Base-by-base conservation (phyloP, 495 filamentous ascomycete genomes). In the Choiromyces venosus region DNA sequence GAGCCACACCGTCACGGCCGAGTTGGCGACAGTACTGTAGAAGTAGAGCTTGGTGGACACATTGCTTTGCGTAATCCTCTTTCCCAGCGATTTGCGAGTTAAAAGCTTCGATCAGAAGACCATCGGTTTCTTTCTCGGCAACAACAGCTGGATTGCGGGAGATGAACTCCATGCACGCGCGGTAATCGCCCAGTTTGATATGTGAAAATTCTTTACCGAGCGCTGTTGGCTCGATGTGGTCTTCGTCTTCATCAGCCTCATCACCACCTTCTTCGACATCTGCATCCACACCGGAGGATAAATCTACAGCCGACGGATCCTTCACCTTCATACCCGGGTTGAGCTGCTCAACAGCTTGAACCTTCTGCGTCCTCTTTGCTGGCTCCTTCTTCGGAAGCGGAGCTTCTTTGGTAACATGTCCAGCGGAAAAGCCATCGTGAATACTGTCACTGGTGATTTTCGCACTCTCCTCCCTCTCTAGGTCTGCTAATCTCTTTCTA, bases 381-480 rank as follows among this genome's bases (percentile, higher is more conserved):
- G 52, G 52, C 77, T 83, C 83, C 74, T 81, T 86, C 77, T 81
- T 82, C 40, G 65, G 83, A 68, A 66, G 83, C 73, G 29, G 82
- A 74, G 76, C 70, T 2, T 87, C 82, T 81, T 94, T 95, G 71
- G 87, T 82, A 67, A 99, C 87, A 74, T 90, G 85, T 3, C 93
- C 93, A 77, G 87, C 91, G 81, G 95, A 89, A 81, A 99, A 99
- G 16, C 95, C 95, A n/a, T 90, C 92, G 81, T 97, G 93, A 73
- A 97, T 88, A 74, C 86, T 83, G 77, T 98, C 96, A 79, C 93
- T 97, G 2, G 95, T 99, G 76, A 99, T 99, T 82, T 99, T 97
- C 75, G 87, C 86, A 64, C 86, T 82, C 80, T 97, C 94, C 71
- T 95, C 93, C 83, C 90, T 91, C 84, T 97, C 94, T 29, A 99